Conservation (phyloP, 176 grass and related monocot genomes). For the Zea luxurians region DNA sequence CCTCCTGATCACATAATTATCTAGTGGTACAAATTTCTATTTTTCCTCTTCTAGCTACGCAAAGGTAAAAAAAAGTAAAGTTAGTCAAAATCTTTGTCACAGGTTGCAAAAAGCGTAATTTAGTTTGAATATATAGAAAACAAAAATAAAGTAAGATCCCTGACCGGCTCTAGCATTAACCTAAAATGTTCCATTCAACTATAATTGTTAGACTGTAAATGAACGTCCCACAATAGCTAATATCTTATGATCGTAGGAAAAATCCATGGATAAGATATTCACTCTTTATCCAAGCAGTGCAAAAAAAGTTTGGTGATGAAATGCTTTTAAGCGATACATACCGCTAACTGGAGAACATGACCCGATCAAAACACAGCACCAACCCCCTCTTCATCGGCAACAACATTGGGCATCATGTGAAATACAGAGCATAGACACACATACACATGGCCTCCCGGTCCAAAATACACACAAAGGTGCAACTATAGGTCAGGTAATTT, state of each 20-base stretch:
- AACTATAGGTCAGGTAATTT: too few species aligned
- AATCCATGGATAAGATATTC: neutral
- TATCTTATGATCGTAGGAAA: neutral
- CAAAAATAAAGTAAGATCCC: neutral
- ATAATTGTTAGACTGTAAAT: neutral
- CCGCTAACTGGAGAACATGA: slow-evolving; percentile 76
- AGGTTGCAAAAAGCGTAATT: neutral
- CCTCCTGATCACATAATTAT: neutral
- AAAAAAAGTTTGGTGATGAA: neutral
- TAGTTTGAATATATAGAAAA: neutral
- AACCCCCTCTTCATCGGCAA: slow-evolving; percentile 75
- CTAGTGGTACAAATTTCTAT: neutral
- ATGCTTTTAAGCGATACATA: slow-evolving; percentile 22
- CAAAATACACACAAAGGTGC: slow-evolving; percentile 53
- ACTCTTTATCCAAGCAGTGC: neutral
- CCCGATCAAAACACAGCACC: slow-evolving; percentile 84
- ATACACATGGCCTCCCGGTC: slow-evolving; percentile 81
- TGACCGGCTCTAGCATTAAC: too few species aligned
- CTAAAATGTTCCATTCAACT: neutral
- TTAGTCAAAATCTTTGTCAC: neutral
- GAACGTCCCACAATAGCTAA: neutral
- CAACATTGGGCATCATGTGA: slow-evolving; percentile 94
- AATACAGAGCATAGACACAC: slow-evolving; percentile 92
- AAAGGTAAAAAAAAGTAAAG: neutral
- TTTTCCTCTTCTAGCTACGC: neutral